Base-by-base conservation (phyloP, 2,329 filamentous ascomycete species). In the Botryosphaeria dothidea region DNA sequence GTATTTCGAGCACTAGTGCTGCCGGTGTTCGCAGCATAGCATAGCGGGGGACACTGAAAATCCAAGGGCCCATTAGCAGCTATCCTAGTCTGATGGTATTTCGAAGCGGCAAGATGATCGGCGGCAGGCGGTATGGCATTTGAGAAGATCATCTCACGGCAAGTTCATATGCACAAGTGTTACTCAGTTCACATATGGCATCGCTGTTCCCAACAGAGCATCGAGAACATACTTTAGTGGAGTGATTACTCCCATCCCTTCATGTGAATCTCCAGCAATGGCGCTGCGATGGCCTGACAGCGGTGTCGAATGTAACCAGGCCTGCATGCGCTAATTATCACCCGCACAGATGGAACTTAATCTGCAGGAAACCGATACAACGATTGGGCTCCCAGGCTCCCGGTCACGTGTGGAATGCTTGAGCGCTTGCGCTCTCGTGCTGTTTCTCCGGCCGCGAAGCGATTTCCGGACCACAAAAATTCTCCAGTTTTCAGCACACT, bases 401-500 rank as follows among this genome's bases (percentile, higher is more conserved):
- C 43, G n/a, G 43, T 46, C 43, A 52, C 17, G 48, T 52, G 29
- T n/a, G 31, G 15, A 13, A 15, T 29, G n/a, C 34, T 36, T 9
- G n/a, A 43, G 13, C 27, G 13, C 21, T 23, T 21, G 23, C n/a
- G n/a, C n/a, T n/a, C n/a, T n/a, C n/a, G 19, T 43, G 2, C 54
- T 17, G 9, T 57, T 43, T 38, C 34, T 25, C 52, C 52, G 52
- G 46, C 60, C 48, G 60, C 36, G 60, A 63, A 63, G 60, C 61
- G 49, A 56, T 64, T 56, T 27, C 27, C 62, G 41, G 9, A 29
- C 49, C 46, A 31, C 48, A 52, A 46, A 19, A 19, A 25, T n/a
- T 56, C 62, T 58, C 62, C 62, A 58, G 34, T 49, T 49, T 57
- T 57, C 48, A 31, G 56, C 36, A 60, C 56, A n/a, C 23, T 36